Percentiles rank a stretch among this genome's conserved stretches.
These are phyloP conservation scores for Ajuga reptans DNA, from an alignment of 305 asterid genomes.

Conservation along the genomic window DNA sequence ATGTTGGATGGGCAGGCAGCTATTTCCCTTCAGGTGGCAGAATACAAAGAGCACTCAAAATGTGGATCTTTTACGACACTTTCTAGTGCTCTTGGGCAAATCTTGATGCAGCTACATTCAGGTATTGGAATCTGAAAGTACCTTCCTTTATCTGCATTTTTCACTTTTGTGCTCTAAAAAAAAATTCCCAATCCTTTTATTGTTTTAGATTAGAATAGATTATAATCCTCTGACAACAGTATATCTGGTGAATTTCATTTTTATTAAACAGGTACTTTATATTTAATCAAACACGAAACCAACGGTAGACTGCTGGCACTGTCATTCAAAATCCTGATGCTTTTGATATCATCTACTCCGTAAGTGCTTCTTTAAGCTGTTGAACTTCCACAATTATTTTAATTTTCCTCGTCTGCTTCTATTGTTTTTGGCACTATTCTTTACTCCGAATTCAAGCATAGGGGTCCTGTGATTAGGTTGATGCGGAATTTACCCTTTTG, in stretches of 20 bases:
- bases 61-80: slow-evolving; percentile 83
- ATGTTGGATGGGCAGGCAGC: slow-evolving; percentile 89
- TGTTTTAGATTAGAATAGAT: background rate
- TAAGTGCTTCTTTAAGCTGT: slow-evolving; percentile 38
- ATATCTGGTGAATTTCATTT: slow-evolving; percentile 10
- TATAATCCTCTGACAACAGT: slow-evolving; percentile 10
- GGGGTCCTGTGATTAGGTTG: background rate
- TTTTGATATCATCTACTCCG: slow-evolving; percentile 89
- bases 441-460: slow-evolving; percentile 9
- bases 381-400: background rate
- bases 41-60: slow-evolving; percentile 55
- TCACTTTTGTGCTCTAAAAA: background rate
- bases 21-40: slow-evolving; percentile 91
- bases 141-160: background rate
- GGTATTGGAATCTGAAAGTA: slow-evolving; percentile 38
- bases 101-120: slow-evolving; percentile 84
- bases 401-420: slow-evolving; percentile 4
- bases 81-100: slow-evolving; percentile 90
- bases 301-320: slow-evolving; percentile 59
- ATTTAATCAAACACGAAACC: slow-evolving; percentile 64
- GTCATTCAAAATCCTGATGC: slow-evolving; percentile 65
- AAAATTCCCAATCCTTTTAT: background rate
- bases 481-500: background rate
- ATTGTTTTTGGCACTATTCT: slow-evolving; percentile 1
- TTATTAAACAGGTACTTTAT: slow-evolving; percentile 52